phyloP scores from a whole-genome alignment of 768 basidiomycete genomes.

The Pleurotus pulmonarius region DNA sequence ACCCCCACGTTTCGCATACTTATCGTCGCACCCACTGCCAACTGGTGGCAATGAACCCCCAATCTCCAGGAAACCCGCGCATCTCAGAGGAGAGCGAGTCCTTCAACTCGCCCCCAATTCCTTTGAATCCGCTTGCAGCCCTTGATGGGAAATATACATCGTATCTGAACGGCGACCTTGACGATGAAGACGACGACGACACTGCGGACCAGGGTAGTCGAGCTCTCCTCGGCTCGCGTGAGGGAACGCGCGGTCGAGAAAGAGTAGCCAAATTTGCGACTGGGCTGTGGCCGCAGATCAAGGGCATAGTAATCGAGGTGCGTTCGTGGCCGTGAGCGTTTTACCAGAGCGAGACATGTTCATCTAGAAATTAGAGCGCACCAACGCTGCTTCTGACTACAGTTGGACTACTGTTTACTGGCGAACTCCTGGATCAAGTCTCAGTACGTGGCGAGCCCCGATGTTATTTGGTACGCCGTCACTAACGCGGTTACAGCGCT shows the following conservation, averaged over 20 bases:
- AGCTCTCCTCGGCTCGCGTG: conserved; percentile 39
- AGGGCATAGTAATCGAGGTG: conserved; percentile 71
- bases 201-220: conserved; percentile 33
- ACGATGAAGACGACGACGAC: conserved; percentile 29
- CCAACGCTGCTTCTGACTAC: conserved; percentile 86
- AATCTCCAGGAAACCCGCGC: not conserved
- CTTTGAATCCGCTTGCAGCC: conserved; percentile 7
- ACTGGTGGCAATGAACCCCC: not conserved
- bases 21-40: no score
- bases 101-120: not conserved
- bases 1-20: no score
- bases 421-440: conserved; percentile 83
- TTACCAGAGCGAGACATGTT: not conserved
- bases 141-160: not conserved
- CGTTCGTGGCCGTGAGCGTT: conserved; percentile 14
- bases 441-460: conserved; percentile 49
- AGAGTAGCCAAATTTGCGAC: conserved; percentile 1
- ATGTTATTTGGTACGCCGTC: not conserved
- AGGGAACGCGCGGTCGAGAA: conserved; percentile 22
- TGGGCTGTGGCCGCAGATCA: conserved; percentile 51
- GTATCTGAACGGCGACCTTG: conserved; percentile 25
- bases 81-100: conserved; percentile 1
- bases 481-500: conserved; percentile 45
- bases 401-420: conserved; percentile 83
- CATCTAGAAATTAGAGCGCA: conserved; percentile 52